These are phyloP conservation scores for Viola pubescens DNA, from an alignment of 441 rosid species.

Conservation along the genomic window DNA sequence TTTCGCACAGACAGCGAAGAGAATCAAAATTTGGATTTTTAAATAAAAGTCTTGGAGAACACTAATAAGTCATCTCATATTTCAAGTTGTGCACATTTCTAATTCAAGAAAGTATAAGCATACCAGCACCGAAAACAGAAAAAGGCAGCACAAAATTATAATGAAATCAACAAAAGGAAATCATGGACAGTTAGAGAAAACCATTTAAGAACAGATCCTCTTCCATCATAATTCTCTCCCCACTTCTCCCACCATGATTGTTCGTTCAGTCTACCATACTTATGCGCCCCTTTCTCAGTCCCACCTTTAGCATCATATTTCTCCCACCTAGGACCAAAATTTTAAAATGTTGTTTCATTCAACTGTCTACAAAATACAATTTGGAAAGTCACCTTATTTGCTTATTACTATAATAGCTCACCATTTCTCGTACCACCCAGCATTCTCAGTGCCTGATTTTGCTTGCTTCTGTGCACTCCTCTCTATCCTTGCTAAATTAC, in stretches of 20 bases:
- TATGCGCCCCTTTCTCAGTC: conserved; percentile 98
- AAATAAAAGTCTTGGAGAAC: background rate
- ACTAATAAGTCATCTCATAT: too few relatives aligned
- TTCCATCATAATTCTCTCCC: conserved; percentile 98
- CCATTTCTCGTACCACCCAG: conserved; percentile 99
- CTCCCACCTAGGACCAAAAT: conserved; percentile 77
- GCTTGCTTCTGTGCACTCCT: conserved; percentile 99
- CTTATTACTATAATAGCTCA: conserved; percentile 26
- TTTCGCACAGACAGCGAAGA: background rate
- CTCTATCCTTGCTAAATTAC: conserved; percentile 94
- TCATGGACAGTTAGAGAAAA: conserved; percentile 21
- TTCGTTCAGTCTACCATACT: conserved; percentile 88
- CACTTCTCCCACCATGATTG: conserved; percentile 99
- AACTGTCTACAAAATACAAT: conserved; percentile 9
- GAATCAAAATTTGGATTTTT: conserved; percentile 2
- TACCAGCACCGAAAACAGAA: background rate
- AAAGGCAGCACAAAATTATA: background rate
- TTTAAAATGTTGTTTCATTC: background rate
- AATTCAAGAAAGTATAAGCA: background rate
- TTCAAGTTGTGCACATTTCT: too few relatives aligned
- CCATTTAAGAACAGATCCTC: conserved; percentile 98
- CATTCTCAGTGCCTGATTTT: conserved; percentile 86
- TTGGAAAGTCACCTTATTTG: background rate
- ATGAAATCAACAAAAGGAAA: background rate
- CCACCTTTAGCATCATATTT: conserved; percentile 97